phyloP scores from a whole-genome alignment of 305 asterid species.

The Fraxinus platypoda region DNA sequence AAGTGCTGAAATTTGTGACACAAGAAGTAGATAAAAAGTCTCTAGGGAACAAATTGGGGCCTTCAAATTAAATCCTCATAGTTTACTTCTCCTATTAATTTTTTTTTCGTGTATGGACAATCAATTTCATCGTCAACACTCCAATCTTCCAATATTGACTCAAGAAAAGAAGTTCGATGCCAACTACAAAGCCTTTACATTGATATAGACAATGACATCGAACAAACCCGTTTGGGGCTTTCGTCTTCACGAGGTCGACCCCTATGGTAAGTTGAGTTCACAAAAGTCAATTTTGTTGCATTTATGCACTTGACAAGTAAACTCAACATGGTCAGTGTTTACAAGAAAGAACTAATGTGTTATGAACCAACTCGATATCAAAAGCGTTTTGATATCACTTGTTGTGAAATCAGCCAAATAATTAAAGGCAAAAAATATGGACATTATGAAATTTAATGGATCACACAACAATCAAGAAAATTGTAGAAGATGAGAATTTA shows the following conservation, averaged over 20 bases:
- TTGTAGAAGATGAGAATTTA: too few species aligned
- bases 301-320: too few species aligned
- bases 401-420: too few species aligned
- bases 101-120: background rate
- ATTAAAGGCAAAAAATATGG: too few species aligned
- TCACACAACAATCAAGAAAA: too few species aligned
- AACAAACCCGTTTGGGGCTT: background rate
- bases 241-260: background rate
- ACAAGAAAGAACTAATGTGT: too few species aligned
- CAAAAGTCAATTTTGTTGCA: too few species aligned
- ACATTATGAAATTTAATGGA: too few species aligned
- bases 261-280: background rate
- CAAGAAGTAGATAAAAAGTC: background rate
- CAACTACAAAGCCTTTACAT: background rate
- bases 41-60: background rate
- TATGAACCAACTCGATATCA: too few species aligned
- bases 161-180: background rate
- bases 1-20: background rate
- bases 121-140: background rate
- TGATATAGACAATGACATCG: background rate
- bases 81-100: background rate
- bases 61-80: background rate
- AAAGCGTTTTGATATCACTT: too few species aligned
- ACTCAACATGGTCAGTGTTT: too few species aligned
- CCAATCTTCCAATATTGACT: background rate